Evolutionary conservation across 257 asterid genomes (phyloP).

Genomic region (Solanum raphanifolium): DNA sequence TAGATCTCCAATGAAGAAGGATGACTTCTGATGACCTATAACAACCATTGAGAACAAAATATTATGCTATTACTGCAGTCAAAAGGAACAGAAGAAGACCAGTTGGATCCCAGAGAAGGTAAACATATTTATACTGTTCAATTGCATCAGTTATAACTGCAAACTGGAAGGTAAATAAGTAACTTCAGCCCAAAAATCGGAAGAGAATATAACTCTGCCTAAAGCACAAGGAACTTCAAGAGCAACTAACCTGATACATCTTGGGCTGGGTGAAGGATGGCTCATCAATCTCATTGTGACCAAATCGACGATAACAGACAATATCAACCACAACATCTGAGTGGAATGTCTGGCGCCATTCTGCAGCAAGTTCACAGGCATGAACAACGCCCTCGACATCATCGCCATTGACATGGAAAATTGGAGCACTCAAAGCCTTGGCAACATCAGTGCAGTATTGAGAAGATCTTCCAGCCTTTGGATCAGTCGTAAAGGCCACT

Average conservation of each 20-base stretch:
- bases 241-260: constrained; percentile 63
- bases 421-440: constrained; percentile 86
- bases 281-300: constrained; percentile 95
- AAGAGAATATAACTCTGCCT: neutral
- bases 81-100: neutral
- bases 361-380: constrained; percentile 96
- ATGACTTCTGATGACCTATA: constrained; percentile 73
- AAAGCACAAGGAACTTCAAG: neutral
- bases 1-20: constrained; percentile 82
- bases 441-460: constrained; percentile 98
- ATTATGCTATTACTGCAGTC: neutral
- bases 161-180: neutral
- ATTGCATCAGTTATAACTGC: neutral
- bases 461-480: constrained; percentile 85
- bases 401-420: constrained; percentile 95
- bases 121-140: neutral
- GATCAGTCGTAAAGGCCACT: constrained; percentile 96
- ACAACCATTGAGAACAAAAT: constrained; percentile 16
- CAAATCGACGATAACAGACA: constrained; percentile 89
- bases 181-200: neutral
- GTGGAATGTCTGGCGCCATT: constrained; percentile 95
- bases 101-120: neutral
- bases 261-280: constrained; percentile 95
- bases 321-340: constrained; percentile 94
- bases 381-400: constrained; percentile 92